Evolutionary conservation across 1,139 yeast species (phyloP), one percentile per base, ranked within the genome.

Genomic region (Yamadazyma songkhlaensis): DNA sequence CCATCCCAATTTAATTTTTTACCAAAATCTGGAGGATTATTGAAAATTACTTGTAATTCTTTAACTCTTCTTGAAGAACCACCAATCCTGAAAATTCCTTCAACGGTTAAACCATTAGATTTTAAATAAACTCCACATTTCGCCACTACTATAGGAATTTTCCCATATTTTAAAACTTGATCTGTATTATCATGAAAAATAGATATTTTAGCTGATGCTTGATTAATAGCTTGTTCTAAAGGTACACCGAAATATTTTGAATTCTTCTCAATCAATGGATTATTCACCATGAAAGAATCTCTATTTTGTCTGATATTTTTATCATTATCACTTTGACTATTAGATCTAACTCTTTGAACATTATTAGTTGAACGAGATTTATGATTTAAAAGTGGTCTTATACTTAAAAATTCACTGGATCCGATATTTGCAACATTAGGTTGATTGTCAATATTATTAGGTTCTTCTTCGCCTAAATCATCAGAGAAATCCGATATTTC

Each of bases 21-120:
- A 17, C 98, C 99, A 56, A 82, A 94, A 43, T 79, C 81, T 0
- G 97, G 97, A 1, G 96, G 89, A 3, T 84, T 67, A 43, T 90
- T 87, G 64, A 92, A 92, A 7, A 84, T 72, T 29, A 77, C 73
- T 59, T 92, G 97, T 35, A 92, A 67, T 50, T 88, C 95, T 51
- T 87, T 87, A 32, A 92, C 81, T 38, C 98, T 73, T 55, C 88
- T 84, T 17, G 90, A 83, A 10, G 95, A 84, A 7, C 99, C 99
- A 2, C 95, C 94, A 3, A 92, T 86, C 44, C 99, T 71, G 57
- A 92, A 92, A 6, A 94, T 87, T 3, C 99, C 98, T 57, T 92
- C 95, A 1, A 86, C 84, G 25, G 72, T 72, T 32, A 84, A 61
- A 7, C 86, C 95, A 47, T 87, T 81, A 36, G 79, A 78, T 54